Evolutionary conservation across 176 grass and related monocot genomes (phyloP).

Genomic region (Triticum turgidum): DNA sequence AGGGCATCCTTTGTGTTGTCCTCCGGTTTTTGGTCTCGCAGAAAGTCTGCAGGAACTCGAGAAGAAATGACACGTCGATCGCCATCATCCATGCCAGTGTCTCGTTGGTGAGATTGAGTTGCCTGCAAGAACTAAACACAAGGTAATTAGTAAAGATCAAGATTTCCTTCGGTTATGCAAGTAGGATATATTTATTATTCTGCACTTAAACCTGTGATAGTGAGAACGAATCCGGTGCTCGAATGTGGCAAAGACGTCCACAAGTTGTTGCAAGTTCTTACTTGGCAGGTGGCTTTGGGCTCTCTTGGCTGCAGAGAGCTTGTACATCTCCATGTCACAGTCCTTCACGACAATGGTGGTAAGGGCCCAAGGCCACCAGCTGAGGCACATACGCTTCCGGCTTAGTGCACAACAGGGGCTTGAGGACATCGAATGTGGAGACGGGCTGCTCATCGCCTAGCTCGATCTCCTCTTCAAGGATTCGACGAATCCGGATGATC

Average conservation of each 20-base stretch:
- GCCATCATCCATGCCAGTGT: slow-evolving; percentile 90
- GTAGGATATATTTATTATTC: neutral
- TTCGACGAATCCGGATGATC: slow-evolving; percentile 45
- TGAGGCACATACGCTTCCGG: slow-evolving; percentile 77
- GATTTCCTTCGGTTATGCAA: neutral
- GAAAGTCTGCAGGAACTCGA: slow-evolving; percentile 66
- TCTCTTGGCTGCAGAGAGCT: slow-evolving; percentile 61
- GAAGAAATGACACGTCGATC: slow-evolving; percentile 72
- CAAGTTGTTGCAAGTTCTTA: slow-evolving; percentile 47
- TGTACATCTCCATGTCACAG: slow-evolving; percentile 80
- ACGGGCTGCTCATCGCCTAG: slow-evolving; percentile 37
- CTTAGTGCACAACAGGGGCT: slow-evolving; percentile 42
- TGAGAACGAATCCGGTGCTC: slow-evolving; percentile 67
- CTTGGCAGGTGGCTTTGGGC: slow-evolving; percentile 34
- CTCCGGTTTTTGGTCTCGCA: neutral
- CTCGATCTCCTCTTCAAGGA: slow-evolving; percentile 62
- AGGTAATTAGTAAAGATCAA: neutral
- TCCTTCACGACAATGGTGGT: slow-evolving; percentile 68
- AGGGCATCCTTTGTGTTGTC: slow-evolving; percentile 17
- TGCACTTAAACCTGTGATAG: slow-evolving; percentile 58
- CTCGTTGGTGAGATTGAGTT: slow-evolving; percentile 53
- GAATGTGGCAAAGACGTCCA: slow-evolving; percentile 40
- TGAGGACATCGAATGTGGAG: slow-evolving; percentile 69
- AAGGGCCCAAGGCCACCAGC: slow-evolving; percentile 61
- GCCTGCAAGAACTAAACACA: slow-evolving; percentile 26